A percentile compares a stretch with the other conserved stretches of the same genome.
Conservation (phyloP, 345 rosid species). For the Linum lewisii region DNA sequence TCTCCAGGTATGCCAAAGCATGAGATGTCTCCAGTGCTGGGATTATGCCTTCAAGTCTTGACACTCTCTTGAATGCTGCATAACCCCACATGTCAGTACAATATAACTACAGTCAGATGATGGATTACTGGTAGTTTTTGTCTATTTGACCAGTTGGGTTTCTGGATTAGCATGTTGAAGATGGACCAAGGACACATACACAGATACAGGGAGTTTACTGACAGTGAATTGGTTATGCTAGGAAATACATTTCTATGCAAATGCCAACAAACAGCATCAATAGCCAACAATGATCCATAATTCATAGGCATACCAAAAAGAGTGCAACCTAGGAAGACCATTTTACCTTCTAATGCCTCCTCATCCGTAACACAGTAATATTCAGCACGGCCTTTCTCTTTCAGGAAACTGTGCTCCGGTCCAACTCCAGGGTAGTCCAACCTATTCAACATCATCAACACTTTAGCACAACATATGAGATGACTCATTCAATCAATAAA, state of each 20-base stretch:
- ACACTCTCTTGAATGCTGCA: slow-evolving; percentile 81
- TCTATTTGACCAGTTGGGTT: no score
- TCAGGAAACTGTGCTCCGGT: slow-evolving; percentile 92
- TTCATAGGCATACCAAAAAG: neutral
- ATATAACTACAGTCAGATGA: no score
- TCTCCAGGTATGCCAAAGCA: slow-evolving; percentile 70
- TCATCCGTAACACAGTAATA: slow-evolving; percentile 71
- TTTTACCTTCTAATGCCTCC: slow-evolving; percentile 81
- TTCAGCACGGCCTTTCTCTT: slow-evolving; percentile 78
- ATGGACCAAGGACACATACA: no score
- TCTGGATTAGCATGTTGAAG: no score
- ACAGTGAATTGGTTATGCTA: no score
- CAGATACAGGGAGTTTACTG: neutral
- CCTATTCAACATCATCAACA: slow-evolving; percentile 24
- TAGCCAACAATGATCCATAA: neutral
- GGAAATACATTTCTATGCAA: neutral
- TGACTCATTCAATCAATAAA: neutral
- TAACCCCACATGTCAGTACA: neutral
- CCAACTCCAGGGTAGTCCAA: slow-evolving; percentile 99
- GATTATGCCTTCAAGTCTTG: slow-evolving; percentile 74
- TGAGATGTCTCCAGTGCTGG: slow-evolving; percentile 95
- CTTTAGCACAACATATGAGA: neutral
- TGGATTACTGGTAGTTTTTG: no score
- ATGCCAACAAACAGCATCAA: neutral
- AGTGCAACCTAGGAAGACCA: neutral